Base-by-base conservation (phyloP, 1,284 basidiomycete species). In the Trichosporon sp. region DNA sequence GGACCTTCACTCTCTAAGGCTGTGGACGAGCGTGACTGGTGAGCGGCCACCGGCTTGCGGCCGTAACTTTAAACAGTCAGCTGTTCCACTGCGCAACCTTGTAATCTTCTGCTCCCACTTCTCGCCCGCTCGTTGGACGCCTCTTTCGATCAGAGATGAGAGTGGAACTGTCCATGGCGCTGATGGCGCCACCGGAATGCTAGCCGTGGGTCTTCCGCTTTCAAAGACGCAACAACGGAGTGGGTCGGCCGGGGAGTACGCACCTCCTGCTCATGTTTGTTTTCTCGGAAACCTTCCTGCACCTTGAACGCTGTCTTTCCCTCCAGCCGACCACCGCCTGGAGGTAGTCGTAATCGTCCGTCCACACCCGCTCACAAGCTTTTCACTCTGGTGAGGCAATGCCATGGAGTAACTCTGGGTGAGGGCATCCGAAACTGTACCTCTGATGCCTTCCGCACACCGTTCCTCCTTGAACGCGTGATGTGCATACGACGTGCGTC, bases 401-500 rank as follows among this genome's bases (percentile, higher is more conserved):
- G 51, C 19, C 19, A 54, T 54, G 51, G 51, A 54, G 51, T 54
- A 54, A 54, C 51, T 54, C 19, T 19, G 38, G 38, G 38, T 12
- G 38, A 40, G 51, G 51, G 19, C 21, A 26, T 19, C 51, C 51
- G 51, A 54, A 54, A 54, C 51, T 54, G 51, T 54, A 54, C 51
- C 51, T 54, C 19, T 11, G 21, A 12, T 10, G 51, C 26, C 51
- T 19, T 54, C 51, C 51, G 51, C 8, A 26, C 21, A 7, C 51
- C 51, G 51, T 26, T 21, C 51, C 51, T 54, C 51, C 5, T 51
- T 16, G 19, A 19, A 21, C 51, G n/a, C 19, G 51, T 54, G 19
- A 21, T 10, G 51, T 26, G 51, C 51, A 54, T 54, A 54, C 51
- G 51, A 54, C 51, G 19, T 54, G 51, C 51, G 51, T 54, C 51